Evolutionary conservation across 2,329 filamentous ascomycete species (phyloP).

Genomic region (Fusarium bulbicola): DNA sequence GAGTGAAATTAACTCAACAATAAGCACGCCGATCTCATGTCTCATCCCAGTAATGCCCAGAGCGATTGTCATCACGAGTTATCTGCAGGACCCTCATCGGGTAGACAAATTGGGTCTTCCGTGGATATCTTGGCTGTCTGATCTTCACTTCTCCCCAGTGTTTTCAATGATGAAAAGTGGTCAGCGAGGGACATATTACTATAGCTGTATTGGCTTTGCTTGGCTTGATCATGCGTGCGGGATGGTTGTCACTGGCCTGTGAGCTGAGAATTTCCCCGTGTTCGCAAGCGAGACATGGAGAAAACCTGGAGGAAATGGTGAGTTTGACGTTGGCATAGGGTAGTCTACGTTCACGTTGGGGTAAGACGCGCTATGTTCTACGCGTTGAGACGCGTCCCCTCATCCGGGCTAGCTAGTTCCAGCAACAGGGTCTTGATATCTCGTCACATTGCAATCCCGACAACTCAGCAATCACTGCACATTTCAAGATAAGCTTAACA

Average conservation of each 20-base stretch:
- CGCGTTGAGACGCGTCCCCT: background rate
- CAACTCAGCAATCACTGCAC: too few relatives aligned
- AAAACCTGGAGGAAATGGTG: background rate
- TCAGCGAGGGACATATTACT: background rate
- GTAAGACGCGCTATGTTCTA: background rate
- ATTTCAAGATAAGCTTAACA: too few relatives aligned
- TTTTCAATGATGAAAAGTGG: background rate
- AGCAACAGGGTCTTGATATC: too few relatives aligned
- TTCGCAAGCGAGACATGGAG: background rate
- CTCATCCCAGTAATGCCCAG: background rate
- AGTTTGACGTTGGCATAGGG: background rate
- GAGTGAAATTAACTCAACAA: background rate
- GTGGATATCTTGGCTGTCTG: background rate
- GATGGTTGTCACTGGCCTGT: background rate
- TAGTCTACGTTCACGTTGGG: background rate
- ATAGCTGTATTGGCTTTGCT: background rate
- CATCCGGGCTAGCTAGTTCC: background rate
- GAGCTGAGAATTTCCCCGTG: background rate
- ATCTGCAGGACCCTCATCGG: background rate
- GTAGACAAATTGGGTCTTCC: background rate
- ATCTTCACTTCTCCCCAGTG: background rate
- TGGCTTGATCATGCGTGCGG: background rate
- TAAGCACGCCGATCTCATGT: slow-evolving; percentile 1
- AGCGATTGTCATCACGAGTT: background rate
- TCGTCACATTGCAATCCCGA: too few relatives aligned